Conservation (phyloP, 179 eudicot genomes). For the Camellia oleifera region DNA sequence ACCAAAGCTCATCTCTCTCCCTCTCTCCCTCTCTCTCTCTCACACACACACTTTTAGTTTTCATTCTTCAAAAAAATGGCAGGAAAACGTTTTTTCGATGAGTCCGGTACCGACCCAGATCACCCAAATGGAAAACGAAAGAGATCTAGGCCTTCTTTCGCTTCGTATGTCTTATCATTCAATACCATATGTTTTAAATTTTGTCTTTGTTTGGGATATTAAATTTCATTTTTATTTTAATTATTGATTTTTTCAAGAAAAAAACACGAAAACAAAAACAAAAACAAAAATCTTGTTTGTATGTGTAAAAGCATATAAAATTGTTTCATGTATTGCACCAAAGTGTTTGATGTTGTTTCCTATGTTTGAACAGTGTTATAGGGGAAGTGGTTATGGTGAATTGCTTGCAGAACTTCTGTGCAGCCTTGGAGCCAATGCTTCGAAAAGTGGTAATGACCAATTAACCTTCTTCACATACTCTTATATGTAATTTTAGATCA, state of each 20-base stretch:
- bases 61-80: constrained; percentile 30
- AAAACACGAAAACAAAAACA: no score
- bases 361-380: constrained; percentile 32
- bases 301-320: no score
- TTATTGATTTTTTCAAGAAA: no score
- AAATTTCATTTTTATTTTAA: no score
- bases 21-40: constrained; percentile 13
- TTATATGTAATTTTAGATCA: no score
- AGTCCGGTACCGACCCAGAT: constrained; percentile 15
- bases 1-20: background rate
- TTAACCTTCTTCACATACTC: no score
- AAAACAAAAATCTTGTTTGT: no score
- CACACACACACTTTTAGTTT: background rate
- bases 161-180: constrained; percentile 38
- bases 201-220: background rate
- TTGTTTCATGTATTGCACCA: no score
- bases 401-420: constrained; percentile 39
- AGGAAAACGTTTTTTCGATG: constrained; percentile 37
- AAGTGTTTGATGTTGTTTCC: background rate
- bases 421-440: constrained; percentile 60
- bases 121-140: constrained; percentile 36
- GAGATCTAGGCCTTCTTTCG: constrained; percentile 40
- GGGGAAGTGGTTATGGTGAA: constrained; percentile 43
- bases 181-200: no score
- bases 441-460: constrained; percentile 57